A percentile compares a stretch with the other conserved stretches of the same genome.
phyloP scores from a whole-genome alignment of 306 rosid genomes.

The Castanea sativa region DNA sequence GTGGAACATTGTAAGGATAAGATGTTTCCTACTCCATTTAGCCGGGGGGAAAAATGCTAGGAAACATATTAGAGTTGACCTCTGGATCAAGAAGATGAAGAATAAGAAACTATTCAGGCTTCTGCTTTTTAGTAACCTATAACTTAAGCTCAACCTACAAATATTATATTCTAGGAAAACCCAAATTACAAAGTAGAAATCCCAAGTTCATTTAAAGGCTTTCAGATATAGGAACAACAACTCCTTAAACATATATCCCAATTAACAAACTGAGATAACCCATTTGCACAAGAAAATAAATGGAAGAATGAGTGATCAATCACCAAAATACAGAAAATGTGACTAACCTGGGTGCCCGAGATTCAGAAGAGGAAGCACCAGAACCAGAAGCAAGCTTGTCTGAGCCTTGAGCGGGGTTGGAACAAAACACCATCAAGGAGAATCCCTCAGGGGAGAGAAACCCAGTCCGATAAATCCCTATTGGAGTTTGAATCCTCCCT shows the following conservation, averaged over 20 bases:
- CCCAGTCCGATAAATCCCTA: slow-evolving; percentile 57
- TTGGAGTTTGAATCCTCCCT: slow-evolving; percentile 41
- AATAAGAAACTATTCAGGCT: neutral
- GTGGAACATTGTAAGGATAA: neutral
- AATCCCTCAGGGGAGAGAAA: slow-evolving; percentile 35
- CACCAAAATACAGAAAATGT: neutral
- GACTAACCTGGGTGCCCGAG: slow-evolving; percentile 58
- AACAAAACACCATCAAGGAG: slow-evolving; percentile 50
- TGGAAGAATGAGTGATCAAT: neutral
- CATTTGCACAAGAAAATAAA: neutral
- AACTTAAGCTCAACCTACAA: neutral
- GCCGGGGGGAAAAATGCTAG: neutral
- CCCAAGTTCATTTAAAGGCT: neutral
- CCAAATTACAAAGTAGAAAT: neutral
- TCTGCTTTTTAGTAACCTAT: neutral
- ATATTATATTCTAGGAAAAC: neutral
- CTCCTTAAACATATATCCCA: too few relatives aligned
- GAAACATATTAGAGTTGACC: neutral
- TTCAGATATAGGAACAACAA: too few relatives aligned
- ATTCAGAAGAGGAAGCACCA: slow-evolving; percentile 60
- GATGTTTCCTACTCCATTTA: neutral
- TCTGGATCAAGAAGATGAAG: neutral
- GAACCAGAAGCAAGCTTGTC: slow-evolving; percentile 43
- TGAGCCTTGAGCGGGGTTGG: slow-evolving; percentile 44
- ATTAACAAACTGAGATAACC: neutral